These are phyloP conservation scores for Ogataea hybrid DNA, from an alignment of 1,139 yeast genomes.

Conservation along the genomic window DNA sequence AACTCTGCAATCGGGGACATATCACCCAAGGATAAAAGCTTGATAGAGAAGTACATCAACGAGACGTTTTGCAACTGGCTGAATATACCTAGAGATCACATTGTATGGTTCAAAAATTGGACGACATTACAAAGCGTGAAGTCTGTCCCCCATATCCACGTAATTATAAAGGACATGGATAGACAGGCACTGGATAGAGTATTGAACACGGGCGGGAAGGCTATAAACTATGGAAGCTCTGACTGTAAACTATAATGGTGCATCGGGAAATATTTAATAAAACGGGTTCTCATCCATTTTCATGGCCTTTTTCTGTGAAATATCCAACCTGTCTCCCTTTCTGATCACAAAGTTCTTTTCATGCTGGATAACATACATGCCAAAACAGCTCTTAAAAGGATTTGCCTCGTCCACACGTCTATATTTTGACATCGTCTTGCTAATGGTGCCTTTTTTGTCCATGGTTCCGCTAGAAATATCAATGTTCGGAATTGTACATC, in stretches of 20 bases:
- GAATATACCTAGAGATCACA: slow-evolving; percentile 37
- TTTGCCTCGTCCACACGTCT: slow-evolving; percentile 38
- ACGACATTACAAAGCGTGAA: slow-evolving; percentile 57
- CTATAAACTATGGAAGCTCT: slow-evolving; percentile 12
- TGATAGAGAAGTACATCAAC: slow-evolving; percentile 41
- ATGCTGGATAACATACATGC: slow-evolving; percentile 35
- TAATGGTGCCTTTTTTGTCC: slow-evolving; percentile 34
- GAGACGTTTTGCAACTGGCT: slow-evolving; percentile 45
- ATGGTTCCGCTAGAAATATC: slow-evolving; percentile 33
- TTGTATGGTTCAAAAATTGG: slow-evolving; percentile 66
- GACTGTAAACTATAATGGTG: slow-evolving; percentile 14
- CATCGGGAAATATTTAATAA: neutral
- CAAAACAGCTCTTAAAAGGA: slow-evolving; percentile 37
- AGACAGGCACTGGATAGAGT: slow-evolving; percentile 10
- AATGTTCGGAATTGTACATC: slow-evolving; percentile 43
- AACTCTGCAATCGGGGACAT: slow-evolving; percentile 43
- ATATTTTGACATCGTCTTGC: slow-evolving; percentile 35
- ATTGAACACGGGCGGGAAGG: slow-evolving; percentile 19
- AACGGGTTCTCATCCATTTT: slow-evolving; percentile 20
- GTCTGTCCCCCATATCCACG: slow-evolving; percentile 58
- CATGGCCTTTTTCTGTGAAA: slow-evolving; percentile 14
- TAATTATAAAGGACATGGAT: slow-evolving; percentile 41
- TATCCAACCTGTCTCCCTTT: slow-evolving; percentile 22
- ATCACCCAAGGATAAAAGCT: slow-evolving; percentile 35
- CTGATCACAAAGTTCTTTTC: slow-evolving; percentile 15